Base-by-base conservation (phyloP, 1,284 basidiomycete species). In the Ustilago xerochloae region DNA sequence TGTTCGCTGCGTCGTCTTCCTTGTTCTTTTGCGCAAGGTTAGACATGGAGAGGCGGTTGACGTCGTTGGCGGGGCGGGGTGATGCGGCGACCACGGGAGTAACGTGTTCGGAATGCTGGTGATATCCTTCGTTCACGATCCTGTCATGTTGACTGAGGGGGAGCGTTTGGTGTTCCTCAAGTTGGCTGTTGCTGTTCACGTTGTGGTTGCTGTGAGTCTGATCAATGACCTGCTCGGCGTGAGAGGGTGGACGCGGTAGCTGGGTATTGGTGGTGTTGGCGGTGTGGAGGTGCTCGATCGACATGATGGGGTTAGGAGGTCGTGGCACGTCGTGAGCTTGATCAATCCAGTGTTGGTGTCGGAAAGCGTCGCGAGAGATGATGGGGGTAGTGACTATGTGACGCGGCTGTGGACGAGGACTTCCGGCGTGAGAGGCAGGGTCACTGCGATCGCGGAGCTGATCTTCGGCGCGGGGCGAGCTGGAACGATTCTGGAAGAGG, bases 381-480 rank as follows among this genome's bases (percentile, higher is more conserved):
- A 64, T 30, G 38, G 70, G 70, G 12, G 64, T 73, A 24, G 64
- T 63, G 53, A 73, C 58, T 48, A 73, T 22, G 30, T 61, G 70
- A 41, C 70, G 69, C 28, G 64, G 63, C 2, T 63, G 69, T 20
- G 38, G 48, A 38, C 53, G 61, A 8, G 66, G 66, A 28, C 64
- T 66, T 24, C 51, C 43, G 22, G 59, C 29, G 16, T 64, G 57
- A 20, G 64, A 73, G 38, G 61, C 61, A 29, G 64, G 70, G 38
- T 67, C 61, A 64, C 64, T 67, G 63, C 41, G 62, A 20, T 72
- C 60, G 53, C 69, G 64, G 33, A 47, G 56, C 63, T 66, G 63
- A 18, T 73, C 70, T 48, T 70, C 63, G n/a, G 47, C 59, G 15
- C 73, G 68, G 39, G 73, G 73, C 30, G 73, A 75, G 64, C 73